Evolutionary conservation across 345 rosid genomes (phyloP).

Genomic region (Trapa bicornis): DNA sequence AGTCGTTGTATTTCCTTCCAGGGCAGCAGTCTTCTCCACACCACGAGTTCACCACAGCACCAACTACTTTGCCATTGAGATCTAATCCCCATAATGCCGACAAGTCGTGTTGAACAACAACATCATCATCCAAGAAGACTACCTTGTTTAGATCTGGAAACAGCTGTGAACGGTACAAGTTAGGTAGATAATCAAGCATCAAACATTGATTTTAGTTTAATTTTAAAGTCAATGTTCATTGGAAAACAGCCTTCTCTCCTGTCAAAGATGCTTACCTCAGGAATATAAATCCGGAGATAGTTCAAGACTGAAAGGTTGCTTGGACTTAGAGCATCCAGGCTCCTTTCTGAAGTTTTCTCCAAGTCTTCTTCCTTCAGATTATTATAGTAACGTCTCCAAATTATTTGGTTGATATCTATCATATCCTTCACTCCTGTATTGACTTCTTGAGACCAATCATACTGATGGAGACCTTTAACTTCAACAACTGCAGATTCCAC

Average conservation of each 20-base stretch:
- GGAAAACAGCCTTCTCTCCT: neutral
- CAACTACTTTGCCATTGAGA: conserved; percentile 64
- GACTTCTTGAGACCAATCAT: conserved; percentile 77
- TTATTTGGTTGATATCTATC: conserved; percentile 51
- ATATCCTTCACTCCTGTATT: conserved; percentile 59
- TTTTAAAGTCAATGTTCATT: conserved; percentile 4
- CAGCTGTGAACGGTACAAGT: conserved; percentile 42
- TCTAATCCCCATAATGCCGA: conserved; percentile 69
- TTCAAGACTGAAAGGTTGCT: conserved; percentile 63
- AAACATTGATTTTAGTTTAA: neutral
- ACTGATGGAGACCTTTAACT: conserved; percentile 88
- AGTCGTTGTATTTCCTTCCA: conserved; percentile 64
- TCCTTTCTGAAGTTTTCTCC: conserved; percentile 26
- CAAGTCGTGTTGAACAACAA: conserved; percentile 70
- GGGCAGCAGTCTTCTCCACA: conserved; percentile 75
- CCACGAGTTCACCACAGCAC: conserved; percentile 63
- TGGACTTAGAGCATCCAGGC: conserved; percentile 46
- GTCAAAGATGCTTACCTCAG: conserved; percentile 37
- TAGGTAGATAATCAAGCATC: conserved; percentile 20
- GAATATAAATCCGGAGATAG: conserved; percentile 73
- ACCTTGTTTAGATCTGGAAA: conserved; percentile 86
- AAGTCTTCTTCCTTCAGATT: conserved; percentile 41
- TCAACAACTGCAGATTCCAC: conserved; percentile 56
- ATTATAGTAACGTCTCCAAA: conserved; percentile 46
- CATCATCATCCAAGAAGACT: conserved; percentile 88